Base-by-base conservation (phyloP, 176 grass and related monocot species). In the Alopecurus myosuroides region DNA sequence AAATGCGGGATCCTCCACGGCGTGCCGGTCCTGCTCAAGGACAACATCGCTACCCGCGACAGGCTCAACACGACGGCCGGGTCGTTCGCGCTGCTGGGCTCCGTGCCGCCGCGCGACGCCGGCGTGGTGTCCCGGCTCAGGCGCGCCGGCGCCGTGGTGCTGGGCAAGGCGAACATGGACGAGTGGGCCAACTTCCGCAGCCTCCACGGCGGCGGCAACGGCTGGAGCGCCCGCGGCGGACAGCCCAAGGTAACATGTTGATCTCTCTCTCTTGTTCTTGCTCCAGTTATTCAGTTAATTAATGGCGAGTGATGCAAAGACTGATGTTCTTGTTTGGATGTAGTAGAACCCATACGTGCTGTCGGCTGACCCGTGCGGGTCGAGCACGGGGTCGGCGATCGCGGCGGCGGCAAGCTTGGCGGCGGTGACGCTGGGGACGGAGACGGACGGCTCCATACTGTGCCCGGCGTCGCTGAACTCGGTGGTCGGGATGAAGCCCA, bases 341-440 rank as follows among this genome's bases (percentile, higher is more conserved):
- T 35, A 36, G 28, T 35, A 36, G 63, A 66, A 92, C 48, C 90
- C 90, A 1, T 92, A 92, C 3, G 74, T 76, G 78, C 46, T 88
- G 22, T 83, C 74, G 8, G 79, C 65, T 2, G 7, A 20, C 7
- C 79, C 74, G 10, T 92, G 86, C 10, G 90, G 86, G 7, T 92
- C 86, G 5, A 92, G 90, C 62, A 89, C 64, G 22, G 86, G 90
- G 6, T 81, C 86, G 36, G 74, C 90, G 4, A 86, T 89, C 4
- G 74, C 86, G 5, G 84, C 42, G 11, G 87, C 87, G 31, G 90
- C 86, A 28, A 88, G 79, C 86, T 74, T 92, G 83, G 90, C 30
- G 15, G 60, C 86, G 61, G 90, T 92, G 79, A 88, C 90, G 66
- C 65, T 92, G 41, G 90, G 90, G 42, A 92, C 86, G 61, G 90